Evolutionary conservation across 2,329 filamentous ascomycete species (phyloP), one percentile per base, ranked within the genome.

Genomic region (Arachnopeziza araneosa): DNA sequence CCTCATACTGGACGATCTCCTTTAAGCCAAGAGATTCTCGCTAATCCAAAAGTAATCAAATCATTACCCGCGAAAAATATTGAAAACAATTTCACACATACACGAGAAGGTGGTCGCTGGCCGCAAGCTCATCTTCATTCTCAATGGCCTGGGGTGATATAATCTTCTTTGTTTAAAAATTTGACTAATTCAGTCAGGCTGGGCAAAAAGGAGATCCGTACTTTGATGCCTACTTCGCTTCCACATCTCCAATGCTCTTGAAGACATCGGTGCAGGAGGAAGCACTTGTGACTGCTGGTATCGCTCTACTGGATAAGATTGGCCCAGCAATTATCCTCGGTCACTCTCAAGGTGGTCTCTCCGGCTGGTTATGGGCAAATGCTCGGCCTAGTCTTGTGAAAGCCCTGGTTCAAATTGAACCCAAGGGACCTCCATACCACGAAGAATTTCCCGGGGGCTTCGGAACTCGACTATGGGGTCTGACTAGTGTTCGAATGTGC

Each of bases 401-500:
- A 52, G 75, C 71, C 0, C 69, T 81, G 2, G 66, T 82, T 1
- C 68, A 75, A 0, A 64, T 82, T 1, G 80, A 82, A 66, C 78
- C 79, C 1, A 72, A 71, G 0, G 79, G 79, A 0, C 79, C 80
- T 12, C 79, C 78, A 0, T 82, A 82, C 64, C 71, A 65, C 24
- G 76, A 80, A 17, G 68, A 75, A 30, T 73, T 78, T 44, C 73
- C 69, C n/a, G 66, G 64, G 0, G 62, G 73, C 0, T 69, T 72
- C 2, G 69, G 75, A 1, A 48, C 62, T n/a, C 57, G 65, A 19
- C 65, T 72, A 0, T 84, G 75, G 66, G 82, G 80, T 0, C 63
- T 83, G 6, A 76, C 79, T 6, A 75, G 79, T 52, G 75, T 79
- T n/a, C 76, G 79, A 0, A 60, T 84, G 19, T 76, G 74, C 0